Base-by-base conservation (phyloP, 2,329 filamentous ascomycete species). In the Calycina marina region DNA sequence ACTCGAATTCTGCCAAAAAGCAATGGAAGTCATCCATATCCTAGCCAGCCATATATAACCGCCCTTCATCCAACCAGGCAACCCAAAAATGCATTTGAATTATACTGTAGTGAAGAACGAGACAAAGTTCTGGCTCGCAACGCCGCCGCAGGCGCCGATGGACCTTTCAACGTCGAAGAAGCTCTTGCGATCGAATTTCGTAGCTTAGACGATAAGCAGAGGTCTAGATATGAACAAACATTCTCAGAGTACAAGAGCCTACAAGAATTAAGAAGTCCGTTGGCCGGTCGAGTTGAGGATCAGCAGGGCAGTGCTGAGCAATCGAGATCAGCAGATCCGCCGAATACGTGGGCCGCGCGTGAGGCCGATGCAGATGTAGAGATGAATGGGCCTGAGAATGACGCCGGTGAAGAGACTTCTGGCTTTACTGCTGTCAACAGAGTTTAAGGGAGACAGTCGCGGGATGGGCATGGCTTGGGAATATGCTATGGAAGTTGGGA, bases 351-450 rank as follows among this genome's bases (percentile, higher is more conserved):
- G n/a, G n/a, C n/a, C n/a, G n/a, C n/a, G n/a, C n/a, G n/a, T n/a
- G 44, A 39, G 11, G 40, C 36, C n/a, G 47, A 51, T 28, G 46
- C 48, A 15, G 52, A 52, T 38, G 42, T 48, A 6, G 49, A 52
- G 24, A 51, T 51, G 31, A 48, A 48, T 13, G 50, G 55, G 32
- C 40, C 40, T 12, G 46, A 49, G 14, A 46, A 45, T 20, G 51
- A 50, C 31, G 54, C 55, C 18, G 54, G 53, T 26, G 50, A 50
- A 13, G 40, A 36, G 8, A 37, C 17, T 27, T 38, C 41, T 28
- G 49, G 49, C 8, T 52, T 53, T 31, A 52, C 49, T 11, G 43
- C 49, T 16, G 46, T 53, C 26, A 53, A 53, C 30, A 38, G 41
- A 22, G 25, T 14, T 27, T 40, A 41, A 28, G 20, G 12, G n/a